Base-by-base conservation (phyloP, 73 alveolate species). In the Vitrella brassicaformis region DNA sequence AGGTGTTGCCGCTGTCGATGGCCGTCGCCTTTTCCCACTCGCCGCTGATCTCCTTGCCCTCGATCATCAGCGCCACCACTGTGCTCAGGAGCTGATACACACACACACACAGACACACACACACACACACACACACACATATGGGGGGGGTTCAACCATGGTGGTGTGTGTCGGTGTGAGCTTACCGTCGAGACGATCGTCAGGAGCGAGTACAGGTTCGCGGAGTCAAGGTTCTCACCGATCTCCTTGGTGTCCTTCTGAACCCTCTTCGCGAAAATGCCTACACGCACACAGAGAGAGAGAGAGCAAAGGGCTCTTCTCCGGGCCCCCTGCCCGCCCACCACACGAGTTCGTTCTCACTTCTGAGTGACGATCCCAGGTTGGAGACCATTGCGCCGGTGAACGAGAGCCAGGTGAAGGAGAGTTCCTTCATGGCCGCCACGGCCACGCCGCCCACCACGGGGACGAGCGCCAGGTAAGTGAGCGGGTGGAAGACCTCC, bases 341-440 rank as follows among this genome's bases (percentile, higher is more conserved):
- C n/a, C n/a, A n/a, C n/a, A n/a, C n/a, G n/a, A n/a, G n/a, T n/a
- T n/a, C n/a, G n/a, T 14, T 8, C 56, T 39, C 14, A 39, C 56
- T 14, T 4, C 56, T 4, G 14, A 39, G 56, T 8, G 56, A 4
- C 4, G 56, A 39, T 8, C 56, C 56, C 56, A 39, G 4, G 56
- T 39, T 39, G 14, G 56, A 39, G 22, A 39, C 56, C 22, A 8
- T 39, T 39, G 56, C 56, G 14, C 56, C 56, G 22, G 22, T 8
- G 56, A 29, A 28, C 27, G 47, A 22, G 73, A 68, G 27, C 73
- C 73, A 68, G 19, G 73, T 68, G 47, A 68, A 68, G 47, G 73
- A 68, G 30, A 68, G 73, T 29, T 68, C 73, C 10, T 30, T 31
- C 28, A 47, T 47, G 73, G 73, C 27, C 22, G 73, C 73, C 73